A percentile compares a stretch with the other conserved stretches of the same genome.
phyloP scores from a whole-genome alignment of 495 filamentous ascomycete genomes.

The Annulohypoxylon moriforme region DNA sequence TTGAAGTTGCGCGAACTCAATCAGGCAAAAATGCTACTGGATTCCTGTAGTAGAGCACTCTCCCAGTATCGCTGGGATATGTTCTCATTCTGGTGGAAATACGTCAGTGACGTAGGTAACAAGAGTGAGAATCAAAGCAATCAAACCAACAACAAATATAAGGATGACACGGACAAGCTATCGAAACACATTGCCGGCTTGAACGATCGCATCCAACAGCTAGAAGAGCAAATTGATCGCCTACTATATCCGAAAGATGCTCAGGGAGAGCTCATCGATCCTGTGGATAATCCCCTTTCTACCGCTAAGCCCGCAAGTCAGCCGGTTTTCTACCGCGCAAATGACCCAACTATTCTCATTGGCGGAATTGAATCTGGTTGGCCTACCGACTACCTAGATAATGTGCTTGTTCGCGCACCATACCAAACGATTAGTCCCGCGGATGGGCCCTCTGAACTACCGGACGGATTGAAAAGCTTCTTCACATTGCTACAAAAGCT shows the following conservation, averaged over 20 bases:
- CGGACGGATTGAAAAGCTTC: no score
- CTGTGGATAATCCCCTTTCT: no score
- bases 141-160: not conserved
- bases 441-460: no score
- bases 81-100: slow-evolving; percentile 58
- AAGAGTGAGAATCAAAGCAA: not conserved
- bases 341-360: slow-evolving; percentile 62
- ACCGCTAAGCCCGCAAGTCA: not conserved
- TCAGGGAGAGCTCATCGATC: no score
- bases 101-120: slow-evolving; percentile 19
- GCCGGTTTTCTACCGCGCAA: slow-evolving; percentile 45
- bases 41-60: slow-evolving; percentile 18
- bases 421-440: no score
- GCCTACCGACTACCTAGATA: slow-evolving; percentile 58
- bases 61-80: slow-evolving; percentile 51
- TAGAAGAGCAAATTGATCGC: no score
- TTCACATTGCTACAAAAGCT: not conserved
- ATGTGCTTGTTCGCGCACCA: slow-evolving; percentile 43
- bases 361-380: slow-evolving; percentile 58
- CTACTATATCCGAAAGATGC: not conserved
- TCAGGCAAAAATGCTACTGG: slow-evolving; percentile 32
- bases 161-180: not conserved
- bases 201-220: no score
- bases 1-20: slow-evolving; percentile 35
- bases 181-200: no score